These are phyloP conservation scores for Platismatia glauca DNA, from an alignment of 495 filamentous ascomycete genomes.

Conservation along the genomic window DNA sequence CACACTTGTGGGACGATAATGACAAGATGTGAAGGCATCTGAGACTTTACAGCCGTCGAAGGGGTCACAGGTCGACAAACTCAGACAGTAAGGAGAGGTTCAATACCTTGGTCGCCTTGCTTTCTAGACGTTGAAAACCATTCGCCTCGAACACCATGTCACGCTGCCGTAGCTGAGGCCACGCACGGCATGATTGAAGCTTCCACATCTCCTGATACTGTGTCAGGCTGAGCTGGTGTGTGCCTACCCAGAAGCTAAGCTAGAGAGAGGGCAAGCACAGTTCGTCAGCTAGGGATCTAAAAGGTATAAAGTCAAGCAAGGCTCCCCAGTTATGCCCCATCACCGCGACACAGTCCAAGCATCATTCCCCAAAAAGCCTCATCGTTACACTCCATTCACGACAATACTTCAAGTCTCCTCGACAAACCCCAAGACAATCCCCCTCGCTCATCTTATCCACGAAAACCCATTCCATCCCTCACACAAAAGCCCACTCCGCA, in stretches of 20 bases:
- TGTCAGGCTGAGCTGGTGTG: not conserved
- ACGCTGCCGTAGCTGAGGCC: not conserved
- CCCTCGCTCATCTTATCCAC: not conserved
- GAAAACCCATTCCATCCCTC: not conserved
- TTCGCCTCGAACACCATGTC: not conserved
- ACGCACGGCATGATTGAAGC: not conserved
- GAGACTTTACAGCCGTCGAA: not conserved
- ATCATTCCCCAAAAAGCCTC: not conserved
- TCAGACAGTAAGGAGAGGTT: not conserved
- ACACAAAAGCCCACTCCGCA: not conserved
- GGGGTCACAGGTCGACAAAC: not conserved
- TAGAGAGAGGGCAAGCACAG: not conserved
- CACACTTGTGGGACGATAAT: not conserved
- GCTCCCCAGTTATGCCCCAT: not conserved
- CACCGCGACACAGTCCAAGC: not conserved
- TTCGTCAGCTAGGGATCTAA: not conserved
- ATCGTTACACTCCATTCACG: not conserved
- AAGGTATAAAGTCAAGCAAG: not conserved
- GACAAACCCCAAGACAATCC: not conserved
- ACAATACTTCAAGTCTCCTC: not conserved
- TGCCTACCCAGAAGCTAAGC: not conserved
- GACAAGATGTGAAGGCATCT: not conserved
- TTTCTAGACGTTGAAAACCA: not conserved
- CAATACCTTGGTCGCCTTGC: not conserved
- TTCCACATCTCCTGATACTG: not conserved